Base-by-base conservation (phyloP, 2,329 filamentous ascomycete species). In the Cladosporium oxysporum region DNA sequence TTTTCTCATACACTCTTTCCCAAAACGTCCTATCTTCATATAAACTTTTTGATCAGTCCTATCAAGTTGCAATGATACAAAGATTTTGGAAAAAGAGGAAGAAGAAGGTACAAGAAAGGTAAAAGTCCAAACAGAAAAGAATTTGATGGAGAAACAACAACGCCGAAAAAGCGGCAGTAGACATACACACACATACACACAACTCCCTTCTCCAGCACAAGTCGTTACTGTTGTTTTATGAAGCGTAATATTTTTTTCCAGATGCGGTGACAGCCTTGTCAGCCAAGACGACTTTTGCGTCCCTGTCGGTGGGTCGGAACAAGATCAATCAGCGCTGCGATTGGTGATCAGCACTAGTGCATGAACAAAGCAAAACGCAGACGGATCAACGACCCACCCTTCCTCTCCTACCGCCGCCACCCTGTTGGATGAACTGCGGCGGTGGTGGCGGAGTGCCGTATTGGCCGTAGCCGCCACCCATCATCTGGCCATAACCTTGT, bases 401-500 rank as follows among this genome's bases (percentile, higher is more conserved):
- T 28, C 49, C 61, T 47, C 61, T 57, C 50, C 61, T 52, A 28
- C 61, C 61, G n/a, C 61, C 61, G n/a, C 61, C 50, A 1, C 50
- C 50, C 61, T 63, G 61, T 23, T 41, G 61, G 7, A 63, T 47
- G n/a, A 55, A 63, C 7, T 63, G 61, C 35, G 61, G 61, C 14
- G 50, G 50, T 31, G 60, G 60, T 16, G 61, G 61, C 14, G 61
- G 61, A 10, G 37, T 18, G 18, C 55, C 63, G 14, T 63, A 55
- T 50, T 63, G 60, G 26, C 49, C 44, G 29, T 63, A 63, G 14
- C 60, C 60, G 14, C 60, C 60, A 28, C 60, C 60, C 47, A 63
- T 63, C 33, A 52, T 55, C 23, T 73, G 72, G 12, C 71, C 73
- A 49, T 72, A 74, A 18, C 71, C 69, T 14, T 66, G 70, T n/a